Base-by-base conservation (phyloP, 345 rosid genomes). In the Erucastrum elatum region DNA sequence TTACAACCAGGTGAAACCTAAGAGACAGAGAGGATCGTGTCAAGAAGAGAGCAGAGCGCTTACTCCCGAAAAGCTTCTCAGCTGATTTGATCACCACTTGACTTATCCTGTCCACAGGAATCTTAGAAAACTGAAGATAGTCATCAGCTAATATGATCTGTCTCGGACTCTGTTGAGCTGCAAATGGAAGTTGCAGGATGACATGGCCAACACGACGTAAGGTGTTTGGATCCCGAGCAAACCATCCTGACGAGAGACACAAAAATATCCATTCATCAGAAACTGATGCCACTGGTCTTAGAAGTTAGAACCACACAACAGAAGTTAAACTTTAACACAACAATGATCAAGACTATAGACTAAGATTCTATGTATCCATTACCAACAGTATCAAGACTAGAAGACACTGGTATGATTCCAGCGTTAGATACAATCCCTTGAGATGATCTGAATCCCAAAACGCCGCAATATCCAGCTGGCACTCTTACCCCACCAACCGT, bases 71-170 rank as follows among this genome's bases (percentile, higher is more conserved):
- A 6, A 63, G 67, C 67, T 63, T 63, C 41, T 63, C 67, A 63
- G 67, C 26, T 33, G 41, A 31, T 31, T 63, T 63, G 41, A 63
- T 31, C 67, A 63, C 67, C 83, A 87, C 94, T n/a, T 63, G 12
- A 37, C 31, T 33, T 27, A 61, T 11, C 35, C 65, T 4, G 65
- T 29, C 93, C 39, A 55, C 75, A 15, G 94, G 94, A 76, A 93
- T 83, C 76, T 89, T 90, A 27, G 83, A 46, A 59, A 86, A 84
- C 80, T 91, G 91, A 84, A 95, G 90, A 85, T 81, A 93, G 85
- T 95, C 98, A 86, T 93, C 99, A 51, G 94, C 98, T 49, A 95
- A 75, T 68, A 95, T 82, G 80, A 95, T 86, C 85, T 93, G 94
- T 73, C 94, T 85, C 6, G 99, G 99, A 79, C 67, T 86, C 75